These are phyloP conservation scores for Trichophyton mentagrophytes DNA, from an alignment of 2,329 filamentous ascomycete species.

Conservation along the genomic window DNA sequence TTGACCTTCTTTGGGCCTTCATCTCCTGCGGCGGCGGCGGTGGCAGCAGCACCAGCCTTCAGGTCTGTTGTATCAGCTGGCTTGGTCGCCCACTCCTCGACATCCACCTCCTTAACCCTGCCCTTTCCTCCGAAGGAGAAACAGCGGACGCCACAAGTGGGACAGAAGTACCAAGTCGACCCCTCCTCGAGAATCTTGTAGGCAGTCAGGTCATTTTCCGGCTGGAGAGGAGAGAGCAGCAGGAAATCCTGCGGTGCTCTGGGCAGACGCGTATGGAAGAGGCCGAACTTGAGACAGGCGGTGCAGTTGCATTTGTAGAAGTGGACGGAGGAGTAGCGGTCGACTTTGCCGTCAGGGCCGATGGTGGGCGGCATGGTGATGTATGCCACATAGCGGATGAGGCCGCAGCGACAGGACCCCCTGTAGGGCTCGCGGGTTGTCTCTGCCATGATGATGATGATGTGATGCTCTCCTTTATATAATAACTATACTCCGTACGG, in stretches of 20 bases:
- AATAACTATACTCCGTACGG: no score
- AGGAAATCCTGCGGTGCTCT: slow-evolving; percentile 8
- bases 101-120: slow-evolving; percentile 7
- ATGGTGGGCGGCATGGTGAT: slow-evolving; percentile 7
- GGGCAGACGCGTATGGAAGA: slow-evolving; percentile 11
- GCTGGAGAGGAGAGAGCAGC: slow-evolving; percentile 10
- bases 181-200: slow-evolving; percentile 5
- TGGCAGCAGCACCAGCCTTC: not conserved
- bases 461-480: no score
- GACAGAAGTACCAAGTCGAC: slow-evolving; percentile 9
- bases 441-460: not conserved
- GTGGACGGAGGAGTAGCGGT: slow-evolving; percentile 4
- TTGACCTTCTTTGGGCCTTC: slow-evolving; percentile 5
- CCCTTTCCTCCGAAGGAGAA: slow-evolving; percentile 6
- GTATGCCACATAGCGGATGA: slow-evolving; percentile 10
- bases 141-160: slow-evolving; percentile 10
- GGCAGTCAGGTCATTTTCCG: slow-evolving; percentile 5
- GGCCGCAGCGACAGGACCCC: slow-evolving; percentile 12
- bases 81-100: slow-evolving; percentile 1
- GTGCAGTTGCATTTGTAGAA: slow-evolving; percentile 14
- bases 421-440: slow-evolving; percentile 2
- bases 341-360: slow-evolving; percentile 1
- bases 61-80: slow-evolving; percentile 1
- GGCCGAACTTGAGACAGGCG: slow-evolving; percentile 9
- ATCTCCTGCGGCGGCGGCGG: not conserved